Evolutionary conservation across 352 stramenopile genomes (phyloP), one percentile per base, ranked within the genome.

Genomic region (Globisporangium recalcitrans): DNA sequence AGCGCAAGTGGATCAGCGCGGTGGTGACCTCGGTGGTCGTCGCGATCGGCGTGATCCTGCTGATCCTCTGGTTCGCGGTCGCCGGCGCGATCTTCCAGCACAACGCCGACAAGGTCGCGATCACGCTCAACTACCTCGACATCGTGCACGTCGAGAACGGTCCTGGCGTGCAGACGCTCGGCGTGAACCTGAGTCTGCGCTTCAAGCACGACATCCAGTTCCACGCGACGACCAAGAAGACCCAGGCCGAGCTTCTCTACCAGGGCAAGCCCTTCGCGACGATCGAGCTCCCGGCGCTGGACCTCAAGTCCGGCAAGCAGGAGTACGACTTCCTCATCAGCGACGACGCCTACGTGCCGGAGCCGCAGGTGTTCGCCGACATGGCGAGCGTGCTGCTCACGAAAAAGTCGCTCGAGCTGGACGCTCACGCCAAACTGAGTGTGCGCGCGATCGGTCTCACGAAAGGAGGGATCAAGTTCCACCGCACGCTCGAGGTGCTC

Each of bases 151-250:
- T 4, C 14, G 38, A 46, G 16, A 14, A 21, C 9, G 38, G 38
- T 2, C 14, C 38, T 6, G 38, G 38, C 38, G 38, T 46, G 16
- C 38, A 46, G 19, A 46, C 14, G 38, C 38, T 46, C 38, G 38
- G 38, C 38, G 38, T 46, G 38, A 46, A 22, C 0, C 38, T 46
- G 16, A 46, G 7, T 16, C 38, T 46, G 38, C 38, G 38, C 38
- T 46, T 46, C 38, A 46, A 46, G 38, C 38, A 46, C 38, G 38
- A 46, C 38, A 46, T 46, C 38, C 38, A 46, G 16, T 46, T 46
- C 38, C 38, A 46, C 38, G 38, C 38, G 38, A 46, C 6, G 38
- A 46, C 38, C 38, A 46, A 46, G 38, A 46, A 46, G 14, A 46
- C 38, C 16, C 38, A 46, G 38, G 38, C 38, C 14, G 6, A 46